Conservation (phyloP, 108 stramenopile genomes). For the Conticribra weissflogii region DNA sequence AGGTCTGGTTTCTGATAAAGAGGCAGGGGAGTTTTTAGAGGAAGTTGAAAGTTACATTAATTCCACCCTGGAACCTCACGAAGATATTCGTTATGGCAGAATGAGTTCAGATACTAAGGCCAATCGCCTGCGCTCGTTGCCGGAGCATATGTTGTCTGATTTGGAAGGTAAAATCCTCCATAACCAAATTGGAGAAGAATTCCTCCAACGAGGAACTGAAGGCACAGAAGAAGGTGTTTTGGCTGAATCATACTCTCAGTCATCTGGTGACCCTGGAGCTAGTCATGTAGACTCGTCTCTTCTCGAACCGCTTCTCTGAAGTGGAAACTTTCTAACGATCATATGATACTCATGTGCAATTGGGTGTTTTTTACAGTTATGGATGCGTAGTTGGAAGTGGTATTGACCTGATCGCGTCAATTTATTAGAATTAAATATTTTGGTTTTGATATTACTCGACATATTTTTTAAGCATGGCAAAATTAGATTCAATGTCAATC, state of each 20-base stretch:
- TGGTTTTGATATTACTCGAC: background rate
- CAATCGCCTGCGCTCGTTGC: slow-evolving; percentile 2
- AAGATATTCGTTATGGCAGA: slow-evolving; percentile 16
- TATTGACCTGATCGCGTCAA: too few relatives aligned
- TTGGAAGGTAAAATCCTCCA: background rate
- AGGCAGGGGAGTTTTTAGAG: slow-evolving; percentile 63
- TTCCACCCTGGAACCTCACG: slow-evolving; percentile 6
- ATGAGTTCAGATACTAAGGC: slow-evolving; percentile 10
- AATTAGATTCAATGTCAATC: slow-evolving; percentile 31
- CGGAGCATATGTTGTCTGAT: slow-evolving; percentile 5
- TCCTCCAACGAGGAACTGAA: background rate
- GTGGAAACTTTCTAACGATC: too few relatives aligned
- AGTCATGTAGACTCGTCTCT: too few relatives aligned
- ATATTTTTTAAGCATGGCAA: background rate
- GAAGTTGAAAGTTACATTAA: slow-evolving; percentile 40
- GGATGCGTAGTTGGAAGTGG: too few relatives aligned
- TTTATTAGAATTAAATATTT: background rate
- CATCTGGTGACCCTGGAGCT: too few relatives aligned
- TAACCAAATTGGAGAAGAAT: background rate
- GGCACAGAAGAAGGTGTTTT: background rate
- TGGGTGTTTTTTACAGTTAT: too few relatives aligned
- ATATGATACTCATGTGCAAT: too few relatives aligned
- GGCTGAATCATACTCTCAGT: too few relatives aligned
- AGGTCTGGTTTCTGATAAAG: too few relatives aligned
- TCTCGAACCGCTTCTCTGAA: too few relatives aligned